These are phyloP conservation scores for Trichoderma atroviride DNA, from an alignment of 2,329 filamentous ascomycete genomes.

Conservation along the genomic window DNA sequence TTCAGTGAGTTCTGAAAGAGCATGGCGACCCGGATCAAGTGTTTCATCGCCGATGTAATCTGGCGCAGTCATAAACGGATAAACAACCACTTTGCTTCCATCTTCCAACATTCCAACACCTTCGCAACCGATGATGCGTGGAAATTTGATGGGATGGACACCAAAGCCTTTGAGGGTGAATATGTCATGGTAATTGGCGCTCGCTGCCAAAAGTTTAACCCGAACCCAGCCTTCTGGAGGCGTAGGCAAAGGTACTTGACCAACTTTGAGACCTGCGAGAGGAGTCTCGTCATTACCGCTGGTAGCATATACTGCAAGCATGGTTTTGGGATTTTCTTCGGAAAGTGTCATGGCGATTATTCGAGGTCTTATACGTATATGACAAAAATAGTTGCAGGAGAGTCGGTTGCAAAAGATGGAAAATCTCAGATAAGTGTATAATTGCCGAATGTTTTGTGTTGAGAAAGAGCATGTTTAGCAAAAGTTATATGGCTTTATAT, in stretches of 20 bases:
- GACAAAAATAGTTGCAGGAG: not conserved
- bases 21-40: conserved; percentile 11
- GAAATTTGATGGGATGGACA: not conserved
- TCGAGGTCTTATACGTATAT: not conserved
- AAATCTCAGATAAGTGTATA: not conserved
- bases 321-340: not conserved
- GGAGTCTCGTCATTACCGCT: conserved; percentile 6
- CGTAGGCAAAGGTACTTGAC: not conserved
- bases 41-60: conserved; percentile 19
- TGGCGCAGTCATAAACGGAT: conserved; percentile 8
- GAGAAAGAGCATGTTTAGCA: not conserved
- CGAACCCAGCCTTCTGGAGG: conserved; percentile 16
- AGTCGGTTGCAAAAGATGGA: not conserved
- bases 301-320: conserved; percentile 16
- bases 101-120: conserved; percentile 18
- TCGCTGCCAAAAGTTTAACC: conserved; percentile 1
- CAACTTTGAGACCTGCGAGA: conserved; percentile 1
- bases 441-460: not conserved
- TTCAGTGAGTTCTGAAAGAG: conserved; percentile 2
- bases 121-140: conserved; percentile 11
- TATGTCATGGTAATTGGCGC: conserved; percentile 12
- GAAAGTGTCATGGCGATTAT: not conserved
- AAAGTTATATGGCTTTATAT: not conserved
- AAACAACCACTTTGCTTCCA: conserved; percentile 9
- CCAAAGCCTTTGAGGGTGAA: conserved; percentile 14